Evolutionary conservation across 192 early-diverging fungal genomes (phyloP).

Genomic region (Podochytrium sp.): DNA sequence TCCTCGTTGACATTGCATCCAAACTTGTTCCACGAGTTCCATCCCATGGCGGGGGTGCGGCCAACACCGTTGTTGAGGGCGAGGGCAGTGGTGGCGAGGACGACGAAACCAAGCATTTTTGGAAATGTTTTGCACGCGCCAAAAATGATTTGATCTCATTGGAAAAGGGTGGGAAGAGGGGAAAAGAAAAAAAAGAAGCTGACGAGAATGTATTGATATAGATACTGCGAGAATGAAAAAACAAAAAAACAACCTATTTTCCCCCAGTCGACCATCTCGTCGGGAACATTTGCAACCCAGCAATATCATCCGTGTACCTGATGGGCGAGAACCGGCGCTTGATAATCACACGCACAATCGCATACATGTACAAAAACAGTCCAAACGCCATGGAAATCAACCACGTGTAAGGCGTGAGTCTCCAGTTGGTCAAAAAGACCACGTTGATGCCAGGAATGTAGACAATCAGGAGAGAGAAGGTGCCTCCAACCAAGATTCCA

Average conservation of each 20-base stretch:
- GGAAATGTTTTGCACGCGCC: neutral
- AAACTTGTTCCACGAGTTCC: constrained; percentile 63
- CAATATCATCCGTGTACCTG: constrained; percentile 69
- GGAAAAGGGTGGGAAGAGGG: neutral
- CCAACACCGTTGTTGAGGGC: constrained; percentile 39
- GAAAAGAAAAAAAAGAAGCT: neutral
- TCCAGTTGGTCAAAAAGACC: constrained; percentile 59
- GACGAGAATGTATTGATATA: neutral
- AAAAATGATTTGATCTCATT: neutral
- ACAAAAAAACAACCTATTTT: constrained; percentile 13
- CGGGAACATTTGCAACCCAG: constrained; percentile 75
- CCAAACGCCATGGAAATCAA: constrained; percentile 73
- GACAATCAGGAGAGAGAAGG: constrained; percentile 51
- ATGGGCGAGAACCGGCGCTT: neutral
- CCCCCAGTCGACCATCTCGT: constrained; percentile 54
- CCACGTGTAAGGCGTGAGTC: constrained; percentile 73
- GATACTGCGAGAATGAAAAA: too few relatives aligned
- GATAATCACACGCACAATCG: neutral
- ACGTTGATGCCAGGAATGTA: constrained; percentile 55
- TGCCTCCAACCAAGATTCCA: constrained; percentile 62
- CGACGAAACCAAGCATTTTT: neutral
- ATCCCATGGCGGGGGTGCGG: constrained; percentile 53
- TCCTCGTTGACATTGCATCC: constrained; percentile 55
- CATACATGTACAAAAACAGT: constrained; percentile 2
- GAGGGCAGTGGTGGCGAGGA: neutral